Conservation (phyloP, 129 eudicot genomes). For the Arctium minus region DNA sequence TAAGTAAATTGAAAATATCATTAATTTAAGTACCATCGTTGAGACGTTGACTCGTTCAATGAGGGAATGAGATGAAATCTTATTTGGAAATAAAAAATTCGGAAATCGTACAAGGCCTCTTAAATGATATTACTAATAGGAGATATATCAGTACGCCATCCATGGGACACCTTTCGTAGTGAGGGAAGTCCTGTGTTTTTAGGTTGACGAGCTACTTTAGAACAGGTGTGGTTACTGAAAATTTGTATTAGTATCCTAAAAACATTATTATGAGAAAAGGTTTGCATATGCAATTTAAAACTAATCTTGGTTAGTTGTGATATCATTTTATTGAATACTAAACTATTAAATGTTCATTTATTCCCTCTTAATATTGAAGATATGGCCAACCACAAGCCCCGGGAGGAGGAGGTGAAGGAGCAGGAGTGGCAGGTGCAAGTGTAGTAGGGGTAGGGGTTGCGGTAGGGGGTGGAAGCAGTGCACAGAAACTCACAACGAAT, state of each 20-base stretch:
- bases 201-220: not conserved
- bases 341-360: not conserved
- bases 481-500: constrained; percentile 84
- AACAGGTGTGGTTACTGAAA: not conserved
- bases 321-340: not conserved
- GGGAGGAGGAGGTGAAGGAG: constrained; percentile 48
- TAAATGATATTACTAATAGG: not conserved
- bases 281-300: not conserved
- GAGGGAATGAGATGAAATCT: not conserved
- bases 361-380: constrained; percentile 35
- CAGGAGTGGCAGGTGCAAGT: constrained; percentile 42
- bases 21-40: not conserved
- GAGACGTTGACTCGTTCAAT: constrained; percentile 1
- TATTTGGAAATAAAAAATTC: not conserved
- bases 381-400: constrained; percentile 73
- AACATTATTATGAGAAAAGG: not conserved
- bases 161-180: too few species aligned
- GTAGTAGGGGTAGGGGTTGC: constrained; percentile 44
- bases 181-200: too few species aligned
- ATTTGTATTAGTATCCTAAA: not conserved
- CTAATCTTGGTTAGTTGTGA: not conserved
- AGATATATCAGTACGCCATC: too few species aligned
- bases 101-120: not conserved
- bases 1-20: not conserved
- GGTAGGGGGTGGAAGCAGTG: constrained; percentile 34